Base-by-base conservation (phyloP, 2,329 filamentous ascomycete species). In the Venturia oleaginea region DNA sequence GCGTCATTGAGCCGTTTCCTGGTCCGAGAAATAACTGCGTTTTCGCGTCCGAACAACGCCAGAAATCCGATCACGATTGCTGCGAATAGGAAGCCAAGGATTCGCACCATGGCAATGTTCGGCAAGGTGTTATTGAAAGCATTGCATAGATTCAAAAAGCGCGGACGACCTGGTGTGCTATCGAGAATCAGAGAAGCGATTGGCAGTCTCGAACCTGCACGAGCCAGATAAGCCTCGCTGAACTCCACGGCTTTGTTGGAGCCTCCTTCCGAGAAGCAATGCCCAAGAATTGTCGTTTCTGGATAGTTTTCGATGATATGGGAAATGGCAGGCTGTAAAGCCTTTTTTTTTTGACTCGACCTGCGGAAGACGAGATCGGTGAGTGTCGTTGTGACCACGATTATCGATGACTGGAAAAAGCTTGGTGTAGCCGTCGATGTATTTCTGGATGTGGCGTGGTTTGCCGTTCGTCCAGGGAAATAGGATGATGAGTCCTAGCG, bases 241-340 rank as follows among this genome's bases (percentile, higher is more conserved):
- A 75, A 62, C 30, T 70, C 67, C 0, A 67, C 67, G 4, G 70
- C 69, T 7, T 67, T 69, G 17, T 70, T 70, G 8, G 68, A 68
- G 22, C 74, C 73, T 24, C 72, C 74, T 65, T 75, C 74, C 10
- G 73, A 75, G 64, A 74, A 74, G 34, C 67, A 66, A 64, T 74
- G 73, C 6, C 74, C 66, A 13, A 74, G 42, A 3, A 72, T 68
- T 59, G 27, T 57, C 27, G 4, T 34, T 55, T 34, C 30, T 11
- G 51, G 34, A 13, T 55, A 34, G 1, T 46, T n/a, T 46, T 46
- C 22, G 24, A 63, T 59, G 46, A 73, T 65, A 13, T 70, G 63
- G 2, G 67, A 62, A 15, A 65, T 54, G 3, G 69, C 68, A 17
- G 68, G 67, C 27, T 61, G 55, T 10, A 71, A 51, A 34, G 11